These are phyloP conservation scores for Kwoniella sp. DNA, from an alignment of 768 basidiomycete species.

Conservation along the genomic window DNA sequence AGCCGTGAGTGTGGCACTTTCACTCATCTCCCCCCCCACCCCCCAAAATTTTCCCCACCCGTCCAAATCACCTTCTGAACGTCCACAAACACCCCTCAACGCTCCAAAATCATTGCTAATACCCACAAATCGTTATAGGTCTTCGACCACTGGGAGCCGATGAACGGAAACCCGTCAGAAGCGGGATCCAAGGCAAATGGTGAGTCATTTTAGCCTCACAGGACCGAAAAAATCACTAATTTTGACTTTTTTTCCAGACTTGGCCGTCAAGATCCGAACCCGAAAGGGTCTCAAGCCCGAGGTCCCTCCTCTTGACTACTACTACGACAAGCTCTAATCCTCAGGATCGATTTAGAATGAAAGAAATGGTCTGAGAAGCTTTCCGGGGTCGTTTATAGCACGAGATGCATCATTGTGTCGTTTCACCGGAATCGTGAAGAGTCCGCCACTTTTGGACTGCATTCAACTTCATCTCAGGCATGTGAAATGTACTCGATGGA, in stretches of 20 bases:
- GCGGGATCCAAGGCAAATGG: constrained; percentile 85
- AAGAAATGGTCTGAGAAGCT: not conserved
- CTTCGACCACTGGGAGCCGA: constrained; percentile 48
- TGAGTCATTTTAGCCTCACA: not conserved
- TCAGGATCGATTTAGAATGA: not conserved
- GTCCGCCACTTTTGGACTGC: no score
- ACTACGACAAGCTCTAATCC: constrained; percentile 34
- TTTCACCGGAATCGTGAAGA: not conserved
- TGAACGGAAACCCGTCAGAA: constrained; percentile 67
- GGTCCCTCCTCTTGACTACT: constrained; percentile 37
- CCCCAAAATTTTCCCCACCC: not conserved
- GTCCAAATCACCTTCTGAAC: not conserved
- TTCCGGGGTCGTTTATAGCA: not conserved
- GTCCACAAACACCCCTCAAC: constrained; percentile 46
- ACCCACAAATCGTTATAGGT: constrained; percentile 4
- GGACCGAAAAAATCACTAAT: not conserved
- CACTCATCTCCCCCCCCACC: not conserved
- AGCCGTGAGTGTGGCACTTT: constrained; percentile 57
- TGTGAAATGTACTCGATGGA: not conserved
- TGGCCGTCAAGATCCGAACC: constrained; percentile 73
- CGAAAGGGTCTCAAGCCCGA: constrained; percentile 71
- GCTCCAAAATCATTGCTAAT: not conserved
- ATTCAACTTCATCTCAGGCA: not conserved
- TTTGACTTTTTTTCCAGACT: constrained; percentile 52
- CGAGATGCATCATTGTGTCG: constrained; percentile 19